Base-by-base conservation (phyloP, 31 red algal species). In the Endocladia muricata region DNA sequence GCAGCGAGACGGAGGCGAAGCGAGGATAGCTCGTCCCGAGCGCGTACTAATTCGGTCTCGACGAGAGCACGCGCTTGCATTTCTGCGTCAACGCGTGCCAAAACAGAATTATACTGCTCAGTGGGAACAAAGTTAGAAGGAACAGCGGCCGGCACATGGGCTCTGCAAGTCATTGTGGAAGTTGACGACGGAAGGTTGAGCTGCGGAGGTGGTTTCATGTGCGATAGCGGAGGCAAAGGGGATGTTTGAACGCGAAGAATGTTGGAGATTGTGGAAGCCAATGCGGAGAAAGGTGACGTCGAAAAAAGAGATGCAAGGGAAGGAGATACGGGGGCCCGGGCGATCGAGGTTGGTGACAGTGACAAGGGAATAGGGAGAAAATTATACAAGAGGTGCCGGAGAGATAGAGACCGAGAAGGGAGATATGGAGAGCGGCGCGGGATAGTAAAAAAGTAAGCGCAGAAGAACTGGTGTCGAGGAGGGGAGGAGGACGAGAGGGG, bases 1-100 rank as follows among this genome's bases (percentile, higher is more conserved):
- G 74, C 1, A 1, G 54, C 30, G 31, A 77, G 74, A 19, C 63
- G 74, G 3, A 31, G 55, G 3, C 55, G 74, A 8, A 77, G 74
- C 19, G 29, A 56, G 23, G 39, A 36, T 19, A 77, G 41, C 36
- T 63, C 37, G 34, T 41, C 25, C 7, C 55, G 74, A 2, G 74
- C 74, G 74, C 43, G 56, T 19, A 11, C 41, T 40, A 77, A 28
- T 34, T 77, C 51, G 37, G 32, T 22, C 33, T 77, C 51, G 30
- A 77, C 37, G 3, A 29, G 30, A 3, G 51, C 23, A 1, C 49
- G 11, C 1, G 47, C 56, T 30, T 63, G 4, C 8, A 57, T 31
- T 38, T 77, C 29, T 4, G 55, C 28, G 74, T 77, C 34, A 2
- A 77, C 41, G 4, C 74, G 74, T 19, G 31, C 9, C 15, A 61